Evolutionary conservation across 805 yeast genomes (phyloP), one percentile per base, ranked within the genome.

Genomic region (Wickerhamiella lipophila): DNA sequence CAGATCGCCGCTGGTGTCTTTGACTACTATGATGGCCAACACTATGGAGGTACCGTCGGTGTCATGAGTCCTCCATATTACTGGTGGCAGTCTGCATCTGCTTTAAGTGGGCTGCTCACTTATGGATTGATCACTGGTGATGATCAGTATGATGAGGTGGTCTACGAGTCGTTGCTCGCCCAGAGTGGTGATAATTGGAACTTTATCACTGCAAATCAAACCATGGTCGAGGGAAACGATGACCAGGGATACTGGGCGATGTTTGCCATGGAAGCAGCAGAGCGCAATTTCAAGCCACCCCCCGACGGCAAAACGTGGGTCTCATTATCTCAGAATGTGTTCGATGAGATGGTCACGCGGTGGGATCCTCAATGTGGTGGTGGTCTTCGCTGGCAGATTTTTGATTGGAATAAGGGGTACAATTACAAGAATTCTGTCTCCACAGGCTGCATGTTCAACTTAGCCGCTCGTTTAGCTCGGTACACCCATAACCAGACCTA

Each of bases 171-270:
- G 16, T 59, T 83, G 54, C 61, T 73, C 49, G 75, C 72, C 57
- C 94, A 83, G 63, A 74, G 70, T n/a, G 83, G 83, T 52, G 67
- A 71, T 8, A 71, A 75, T 59, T 61, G 70, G 62, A 79, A 81
- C 62, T 84, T 79, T 63, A 73, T 82, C 53, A 94, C 94, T 1
- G 64, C 77, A 41, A 83, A 83, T 65, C 89, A 83, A 61, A 74
- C 85, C 6, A 73, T 79, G 7, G 78, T 88, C 2, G 92, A 83
- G 64, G 94, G 94, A 64, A 83, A 83, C 60, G 94, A 83, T 70
- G 94, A 83, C 69, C 94, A 83, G 65, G 92, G 82, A 0, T 81
- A 83, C 60, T 83, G 94, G 94, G 94, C 92, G 1, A 68, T 84
- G 43, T 81, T 88, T 2, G 88, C 71, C 3, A 76, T 83, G 79